Evolutionary conservation across 2,329 filamentous ascomycete species (phyloP).

Genomic region (Metarhizium robertsii): DNA sequence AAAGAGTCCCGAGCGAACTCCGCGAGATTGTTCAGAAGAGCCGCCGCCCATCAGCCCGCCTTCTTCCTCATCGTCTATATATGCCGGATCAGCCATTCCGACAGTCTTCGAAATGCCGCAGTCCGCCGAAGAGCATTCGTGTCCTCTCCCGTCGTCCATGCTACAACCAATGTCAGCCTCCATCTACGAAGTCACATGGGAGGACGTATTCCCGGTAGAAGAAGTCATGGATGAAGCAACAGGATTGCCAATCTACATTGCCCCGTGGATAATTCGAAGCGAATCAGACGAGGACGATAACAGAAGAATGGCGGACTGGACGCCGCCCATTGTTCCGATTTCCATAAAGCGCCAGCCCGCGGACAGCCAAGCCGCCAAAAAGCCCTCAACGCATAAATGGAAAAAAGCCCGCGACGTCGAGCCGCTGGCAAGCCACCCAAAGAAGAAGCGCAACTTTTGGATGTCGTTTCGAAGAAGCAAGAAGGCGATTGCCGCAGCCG

Average conservation of each 20-base stretch:
- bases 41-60: neutral
- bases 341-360: neutral
- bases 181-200: neutral
- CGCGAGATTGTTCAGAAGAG: neutral
- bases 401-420: neutral
- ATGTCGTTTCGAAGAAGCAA: neutral
- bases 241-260: neutral
- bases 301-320: neutral
- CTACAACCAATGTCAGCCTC: neutral
- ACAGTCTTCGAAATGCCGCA: neutral
- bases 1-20: neutral
- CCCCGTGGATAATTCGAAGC: neutral
- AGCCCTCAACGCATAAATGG: neutral
- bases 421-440: neutral
- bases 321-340: neutral
- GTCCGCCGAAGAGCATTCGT: neutral
- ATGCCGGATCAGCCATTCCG: neutral
- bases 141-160: neutral
- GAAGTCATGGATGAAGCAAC: neutral
- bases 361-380: neutral
- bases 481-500: neutral
- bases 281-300: neutral
- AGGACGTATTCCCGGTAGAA: neutral
- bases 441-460: slow-evolving; percentile 4
- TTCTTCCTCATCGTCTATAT: neutral